phyloP scores from a whole-genome alignment of 306 rosid species.

The Hippophae tibetana region DNA sequence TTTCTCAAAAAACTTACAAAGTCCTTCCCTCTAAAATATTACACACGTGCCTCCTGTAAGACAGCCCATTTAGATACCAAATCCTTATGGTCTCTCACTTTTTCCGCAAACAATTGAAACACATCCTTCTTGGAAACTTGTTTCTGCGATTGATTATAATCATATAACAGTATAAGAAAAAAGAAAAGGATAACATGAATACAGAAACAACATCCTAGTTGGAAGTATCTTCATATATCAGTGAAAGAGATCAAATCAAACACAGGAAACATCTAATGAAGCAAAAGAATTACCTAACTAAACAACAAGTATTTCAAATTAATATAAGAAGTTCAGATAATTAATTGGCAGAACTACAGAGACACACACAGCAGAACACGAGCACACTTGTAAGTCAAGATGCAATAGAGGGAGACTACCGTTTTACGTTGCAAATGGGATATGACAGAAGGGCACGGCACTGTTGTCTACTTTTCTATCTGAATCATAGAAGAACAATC shows the following conservation, averaged over 20 bases:
- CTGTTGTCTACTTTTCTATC: no score
- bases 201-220: not conserved
- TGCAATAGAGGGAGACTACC: no score
- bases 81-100: conserved; percentile 81
- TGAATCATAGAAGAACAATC: no score
- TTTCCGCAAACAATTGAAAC: conserved; percentile 89
- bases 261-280: not conserved
- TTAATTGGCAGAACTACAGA: no score
- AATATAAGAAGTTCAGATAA: no score
- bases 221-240: not conserved
- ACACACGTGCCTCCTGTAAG: conserved; percentile 92
- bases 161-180: conserved; percentile 9
- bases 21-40: conserved; percentile 95
- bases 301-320: no score
- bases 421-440: no score
- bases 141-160: conserved; percentile 38
- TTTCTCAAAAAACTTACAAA: conserved; percentile 66
- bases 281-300: no score
- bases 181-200: not conserved
- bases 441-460: no score
- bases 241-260: not conserved
- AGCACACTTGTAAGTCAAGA: no score
- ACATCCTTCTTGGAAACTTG: conserved; percentile 74
- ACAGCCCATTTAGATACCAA: conserved; percentile 96
- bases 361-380: no score